These are phyloP conservation scores for Magnaporthiopsis rhizophila DNA, from an alignment of 2,329 filamentous ascomycete genomes.

Conservation along the genomic window DNA sequence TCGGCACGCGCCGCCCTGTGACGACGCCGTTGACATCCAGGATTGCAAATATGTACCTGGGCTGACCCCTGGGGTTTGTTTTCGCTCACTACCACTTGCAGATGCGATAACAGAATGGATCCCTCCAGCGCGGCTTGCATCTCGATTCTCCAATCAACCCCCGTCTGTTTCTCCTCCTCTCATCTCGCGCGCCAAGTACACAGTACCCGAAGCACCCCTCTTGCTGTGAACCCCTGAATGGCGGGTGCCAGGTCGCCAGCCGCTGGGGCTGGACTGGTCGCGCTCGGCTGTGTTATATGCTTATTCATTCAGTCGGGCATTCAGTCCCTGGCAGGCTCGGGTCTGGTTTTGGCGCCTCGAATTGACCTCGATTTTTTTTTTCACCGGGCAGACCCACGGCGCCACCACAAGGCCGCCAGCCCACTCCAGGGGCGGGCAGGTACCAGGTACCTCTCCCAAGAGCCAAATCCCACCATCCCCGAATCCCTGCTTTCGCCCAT, in stretches of 20 bases:
- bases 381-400: neutral
- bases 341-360: neutral
- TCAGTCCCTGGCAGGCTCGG: neutral
- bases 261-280: neutral
- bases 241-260: neutral
- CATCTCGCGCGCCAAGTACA: neutral
- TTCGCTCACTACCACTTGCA: neutral
- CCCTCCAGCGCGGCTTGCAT: neutral
- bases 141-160: neutral
- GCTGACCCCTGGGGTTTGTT: neutral
- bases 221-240: neutral
- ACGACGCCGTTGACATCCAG: neutral
- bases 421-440: neutral
- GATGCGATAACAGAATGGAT: neutral
- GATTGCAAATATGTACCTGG: neutral
- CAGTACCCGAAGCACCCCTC: neutral
- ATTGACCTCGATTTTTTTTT: neutral
- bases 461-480: neutral
- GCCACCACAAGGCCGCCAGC: neutral
- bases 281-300: neutral
- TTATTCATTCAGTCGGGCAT: neutral
- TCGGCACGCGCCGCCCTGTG: neutral
- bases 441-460: neutral
- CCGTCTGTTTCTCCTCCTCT: neutral
- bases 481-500: constrained; percentile 1